phyloP scores from a whole-genome alignment of 177 flowering plant genomes.

The Vitis hybrid region DNA sequence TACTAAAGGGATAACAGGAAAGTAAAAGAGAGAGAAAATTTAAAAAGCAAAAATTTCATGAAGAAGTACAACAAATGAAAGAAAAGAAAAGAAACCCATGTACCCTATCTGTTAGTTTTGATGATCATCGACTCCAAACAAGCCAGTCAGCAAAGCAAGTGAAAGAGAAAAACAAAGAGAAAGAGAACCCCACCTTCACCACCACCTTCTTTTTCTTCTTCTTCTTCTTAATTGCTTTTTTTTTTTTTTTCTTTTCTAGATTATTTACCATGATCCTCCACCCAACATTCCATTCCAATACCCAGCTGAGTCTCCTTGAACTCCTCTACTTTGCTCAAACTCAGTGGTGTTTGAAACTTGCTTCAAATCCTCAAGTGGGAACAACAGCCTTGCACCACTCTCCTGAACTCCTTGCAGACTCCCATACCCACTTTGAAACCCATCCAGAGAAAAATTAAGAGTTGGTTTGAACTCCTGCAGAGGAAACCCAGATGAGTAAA shows the following conservation, averaged over 20 bases:
- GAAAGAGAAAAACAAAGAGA: no score
- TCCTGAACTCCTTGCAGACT: constrained; percentile 23
- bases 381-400: constrained; percentile 34
- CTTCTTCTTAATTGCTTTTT: background rate
- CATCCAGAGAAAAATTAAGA: constrained; percentile 35
- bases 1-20: constrained; percentile 1
- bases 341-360: constrained; percentile 13
- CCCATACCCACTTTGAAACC: constrained; percentile 25
- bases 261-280: constrained; percentile 34
- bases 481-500: constrained; percentile 26
- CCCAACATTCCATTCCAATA: constrained; percentile 43
- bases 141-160: background rate
- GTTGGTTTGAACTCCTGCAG: constrained; percentile 38
- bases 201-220: background rate
- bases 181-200: background rate
- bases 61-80: background rate
- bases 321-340: constrained; percentile 21
- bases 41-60: background rate
- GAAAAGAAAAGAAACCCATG: constrained; percentile 11
- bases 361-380: constrained; percentile 37
- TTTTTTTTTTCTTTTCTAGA: background rate
- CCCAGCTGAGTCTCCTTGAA: constrained; percentile 18
- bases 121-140: background rate
- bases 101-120: constrained; percentile 21
- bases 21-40: background rate